These are phyloP conservation scores for Aspergillus hancockii DNA, from an alignment of 495 filamentous ascomycete species.

Conservation along the genomic window DNA sequence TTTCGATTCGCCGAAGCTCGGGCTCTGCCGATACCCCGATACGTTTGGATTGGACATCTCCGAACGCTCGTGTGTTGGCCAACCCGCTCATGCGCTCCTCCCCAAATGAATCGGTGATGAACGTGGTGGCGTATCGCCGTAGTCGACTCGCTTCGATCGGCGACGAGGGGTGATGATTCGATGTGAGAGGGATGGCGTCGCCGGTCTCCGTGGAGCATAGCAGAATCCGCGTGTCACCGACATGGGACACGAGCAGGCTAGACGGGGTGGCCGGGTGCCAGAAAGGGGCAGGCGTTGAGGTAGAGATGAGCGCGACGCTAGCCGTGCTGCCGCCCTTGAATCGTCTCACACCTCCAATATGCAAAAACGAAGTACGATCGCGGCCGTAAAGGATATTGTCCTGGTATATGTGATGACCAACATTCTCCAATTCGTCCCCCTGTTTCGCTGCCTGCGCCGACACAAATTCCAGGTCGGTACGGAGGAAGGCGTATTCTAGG, in stretches of 20 bases:
- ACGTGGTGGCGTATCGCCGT: constrained; percentile 79
- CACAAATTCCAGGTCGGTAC: constrained; percentile 90
- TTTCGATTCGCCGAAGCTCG: constrained; percentile 72
- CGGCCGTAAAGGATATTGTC: constrained; percentile 76
- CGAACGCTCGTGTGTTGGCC: constrained; percentile 91
- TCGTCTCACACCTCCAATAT: constrained; percentile 68
- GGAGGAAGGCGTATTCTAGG: constrained; percentile 87
- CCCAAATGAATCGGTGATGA: constrained; percentile 94
- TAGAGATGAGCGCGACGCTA: constrained; percentile 85
- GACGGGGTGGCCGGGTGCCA: constrained; percentile 88
- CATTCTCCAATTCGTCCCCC: constrained; percentile 64
- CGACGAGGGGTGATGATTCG: constrained; percentile 85
- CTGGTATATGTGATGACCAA: constrained; percentile 76
- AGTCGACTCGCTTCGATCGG: constrained; percentile 81
- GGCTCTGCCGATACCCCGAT: constrained; percentile 94
- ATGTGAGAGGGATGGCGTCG: constrained; percentile 74
- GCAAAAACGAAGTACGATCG: constrained; percentile 51
- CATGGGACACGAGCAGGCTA: constrained; percentile 83
- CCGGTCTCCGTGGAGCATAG: constrained; percentile 82
- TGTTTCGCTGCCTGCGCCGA: constrained; percentile 76
- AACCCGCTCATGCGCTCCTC: constrained; percentile 94
- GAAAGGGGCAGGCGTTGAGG: constrained; percentile 85
- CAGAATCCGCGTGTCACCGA: constrained; percentile 88
- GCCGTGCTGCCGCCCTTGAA: constrained; percentile 93
- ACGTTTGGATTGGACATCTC: constrained; percentile 86